Evolutionary conservation across 176 grass and related monocot genomes (phyloP).

Genomic region (Ensete glaucum): DNA sequence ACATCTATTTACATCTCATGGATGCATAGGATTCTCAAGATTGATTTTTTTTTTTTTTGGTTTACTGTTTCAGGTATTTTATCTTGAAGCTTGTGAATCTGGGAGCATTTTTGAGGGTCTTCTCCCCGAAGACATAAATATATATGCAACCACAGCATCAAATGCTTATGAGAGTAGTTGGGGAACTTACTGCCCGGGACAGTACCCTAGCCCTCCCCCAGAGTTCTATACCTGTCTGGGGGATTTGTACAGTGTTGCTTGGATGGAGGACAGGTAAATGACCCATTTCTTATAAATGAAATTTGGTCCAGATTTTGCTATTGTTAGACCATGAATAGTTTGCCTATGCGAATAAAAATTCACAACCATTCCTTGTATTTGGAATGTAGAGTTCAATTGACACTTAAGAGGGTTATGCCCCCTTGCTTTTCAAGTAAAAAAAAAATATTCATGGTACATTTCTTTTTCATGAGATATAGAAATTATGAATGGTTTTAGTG

Average conservation of each 20-base stretch:
- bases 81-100: slow-evolving; percentile 97
- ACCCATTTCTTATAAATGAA: background rate
- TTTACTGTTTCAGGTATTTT: slow-evolving; percentile 57
- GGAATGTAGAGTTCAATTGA: background rate
- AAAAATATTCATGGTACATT: too few species aligned
- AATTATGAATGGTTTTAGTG: too few species aligned
- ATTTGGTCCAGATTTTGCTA: background rate
- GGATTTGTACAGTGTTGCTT: slow-evolving; percentile 82
- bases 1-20: background rate
- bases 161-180: slow-evolving; percentile 93
- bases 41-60: slow-evolving; percentile 4
- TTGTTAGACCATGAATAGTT: background rate
- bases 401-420: background rate
- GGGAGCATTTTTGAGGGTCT: slow-evolving; percentile 94
- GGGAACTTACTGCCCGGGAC: slow-evolving; percentile 89
- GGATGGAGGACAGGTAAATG: slow-evolving; percentile 95
- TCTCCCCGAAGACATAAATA: slow-evolving; percentile 61
- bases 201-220: slow-evolving; percentile 45
- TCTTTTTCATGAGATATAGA: too few species aligned
- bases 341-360: background rate
- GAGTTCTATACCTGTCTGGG: slow-evolving; percentile 92
- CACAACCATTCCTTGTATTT: background rate
- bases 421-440: background rate
- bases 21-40: too few species aligned
- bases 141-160: slow-evolving; percentile 91